These are phyloP conservation scores for Leonotis leonurus DNA, from an alignment of 257 asterid species.

Conservation along the genomic window DNA sequence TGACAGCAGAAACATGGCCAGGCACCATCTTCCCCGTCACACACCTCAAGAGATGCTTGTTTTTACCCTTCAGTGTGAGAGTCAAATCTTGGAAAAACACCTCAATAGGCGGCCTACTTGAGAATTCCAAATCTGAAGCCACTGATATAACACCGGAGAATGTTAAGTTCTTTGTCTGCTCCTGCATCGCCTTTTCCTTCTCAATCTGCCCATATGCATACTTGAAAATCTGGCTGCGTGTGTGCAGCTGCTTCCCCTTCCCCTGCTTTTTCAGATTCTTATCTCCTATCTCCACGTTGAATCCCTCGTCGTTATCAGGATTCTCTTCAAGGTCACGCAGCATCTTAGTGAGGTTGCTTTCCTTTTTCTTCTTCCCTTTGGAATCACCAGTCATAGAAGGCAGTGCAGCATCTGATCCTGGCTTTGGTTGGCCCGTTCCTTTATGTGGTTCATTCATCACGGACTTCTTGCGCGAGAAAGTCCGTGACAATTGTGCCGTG, in stretches of 20 bases:
- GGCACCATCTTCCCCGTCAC: conserved; percentile 71
- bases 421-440: conserved; percentile 45
- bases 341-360: conserved; percentile 78
- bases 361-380: conserved; percentile 53
- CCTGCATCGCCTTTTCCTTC: conserved; percentile 74
- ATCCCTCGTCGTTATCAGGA: conserved; percentile 60
- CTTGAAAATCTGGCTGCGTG: conserved; percentile 72
- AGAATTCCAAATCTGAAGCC: conserved; percentile 39
- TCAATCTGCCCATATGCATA: conserved; percentile 86
- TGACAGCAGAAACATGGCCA: conserved; percentile 89
- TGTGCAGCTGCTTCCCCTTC: conserved; percentile 52
- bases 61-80: conserved; percentile 62
- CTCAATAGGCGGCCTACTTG: conserved; percentile 61
- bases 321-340: conserved; percentile 81
- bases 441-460: conserved; percentile 32
- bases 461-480: conserved; percentile 73
- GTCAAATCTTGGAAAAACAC: conserved; percentile 62
- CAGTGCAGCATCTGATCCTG: conserved; percentile 65
- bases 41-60: conserved; percentile 62
- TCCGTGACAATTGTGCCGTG: conserved; percentile 54
- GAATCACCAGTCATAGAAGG: conserved; percentile 54
- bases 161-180: conserved; percentile 46
- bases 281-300: conserved; percentile 22
- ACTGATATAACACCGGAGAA: conserved; percentile 56
- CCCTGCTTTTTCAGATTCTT: conserved; percentile 28